These are phyloP conservation scores for Eucalyptus dawsonii DNA, from an alignment of 345 rosid species.

Conservation along the genomic window DNA sequence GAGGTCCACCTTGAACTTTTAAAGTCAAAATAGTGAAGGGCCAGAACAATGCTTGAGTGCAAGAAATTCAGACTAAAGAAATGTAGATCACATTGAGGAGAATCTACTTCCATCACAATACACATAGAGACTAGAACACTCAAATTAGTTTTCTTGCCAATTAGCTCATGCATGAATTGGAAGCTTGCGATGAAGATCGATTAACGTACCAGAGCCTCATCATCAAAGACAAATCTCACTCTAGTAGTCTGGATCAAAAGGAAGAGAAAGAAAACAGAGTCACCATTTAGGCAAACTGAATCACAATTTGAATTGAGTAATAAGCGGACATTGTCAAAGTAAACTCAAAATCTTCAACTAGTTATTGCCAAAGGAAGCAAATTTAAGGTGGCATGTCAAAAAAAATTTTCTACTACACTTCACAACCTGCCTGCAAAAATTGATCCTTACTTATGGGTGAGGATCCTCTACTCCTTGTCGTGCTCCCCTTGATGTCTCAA, in stretches of 20 bases:
- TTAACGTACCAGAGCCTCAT: conserved; percentile 52
- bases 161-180: neutral
- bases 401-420: neutral
- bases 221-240: conserved; percentile 63
- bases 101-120: neutral
- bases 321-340: neutral
- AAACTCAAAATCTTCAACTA: neutral
- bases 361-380: neutral
- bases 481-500: neutral
- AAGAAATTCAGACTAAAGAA: neutral
- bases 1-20: neutral
- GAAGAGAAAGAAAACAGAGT: neutral
- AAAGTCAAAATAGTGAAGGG: neutral
- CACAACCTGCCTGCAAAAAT: neutral
- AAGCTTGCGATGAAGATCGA: neutral
- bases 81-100: neutral
- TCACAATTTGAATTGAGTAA: neutral
- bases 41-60: neutral
- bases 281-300: neutral
- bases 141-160: neutral
- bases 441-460: neutral
- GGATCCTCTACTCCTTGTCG: neutral
- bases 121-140: neutral
- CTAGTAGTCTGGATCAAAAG: conserved; percentile 44
- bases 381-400: neutral